These are phyloP conservation scores for Garcileccinum viscosum DNA, from an alignment of 1,284 basidiomycete genomes.

Conservation along the genomic window DNA sequence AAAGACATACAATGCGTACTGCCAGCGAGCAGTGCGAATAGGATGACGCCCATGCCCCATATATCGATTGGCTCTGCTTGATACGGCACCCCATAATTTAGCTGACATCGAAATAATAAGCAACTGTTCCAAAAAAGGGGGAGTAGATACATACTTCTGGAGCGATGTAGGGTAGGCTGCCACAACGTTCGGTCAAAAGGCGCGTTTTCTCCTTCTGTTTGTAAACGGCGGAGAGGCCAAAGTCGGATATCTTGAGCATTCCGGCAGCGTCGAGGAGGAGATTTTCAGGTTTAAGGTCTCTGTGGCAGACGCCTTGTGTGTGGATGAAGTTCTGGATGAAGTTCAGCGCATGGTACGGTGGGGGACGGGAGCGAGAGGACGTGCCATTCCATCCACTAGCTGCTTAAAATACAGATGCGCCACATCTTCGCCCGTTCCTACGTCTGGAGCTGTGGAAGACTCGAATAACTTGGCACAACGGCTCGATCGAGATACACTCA, in stretches of 20 bases:
- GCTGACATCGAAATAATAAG: constrained; percentile 40
- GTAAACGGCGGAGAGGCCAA: constrained; percentile 93
- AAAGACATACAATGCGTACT: constrained; percentile 61
- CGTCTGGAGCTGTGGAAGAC: constrained; percentile 61
- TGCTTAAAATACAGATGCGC: constrained; percentile 94
- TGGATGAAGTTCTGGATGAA: constrained; percentile 80
- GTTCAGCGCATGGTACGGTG: constrained; percentile 7
- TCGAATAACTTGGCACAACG: background rate
- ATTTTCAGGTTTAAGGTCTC: constrained; percentile 98
- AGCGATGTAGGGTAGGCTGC: constrained; percentile 94
- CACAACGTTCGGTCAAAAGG: constrained; percentile 81
- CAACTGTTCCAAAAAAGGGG: background rate
- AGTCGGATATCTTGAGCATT: constrained; percentile 91
- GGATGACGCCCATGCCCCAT: constrained; percentile 96
- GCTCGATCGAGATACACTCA: constrained; percentile 41
- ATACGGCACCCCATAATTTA: constrained; percentile 68
- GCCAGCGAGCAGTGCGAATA: constrained; percentile 90
- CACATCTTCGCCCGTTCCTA: constrained; percentile 86
- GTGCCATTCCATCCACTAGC: constrained; percentile 80
- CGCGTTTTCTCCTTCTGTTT: constrained; percentile 84
- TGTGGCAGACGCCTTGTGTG: constrained; percentile 89
- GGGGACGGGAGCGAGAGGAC: constrained; percentile 23
- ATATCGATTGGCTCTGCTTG: constrained; percentile 92
- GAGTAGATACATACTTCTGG: constrained; percentile 73
- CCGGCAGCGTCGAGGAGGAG: constrained; percentile 82